Evolutionary conservation across 371 early-diverging fungal genomes (phyloP).

Genomic region (Choanephora cucurbitarum): DNA sequence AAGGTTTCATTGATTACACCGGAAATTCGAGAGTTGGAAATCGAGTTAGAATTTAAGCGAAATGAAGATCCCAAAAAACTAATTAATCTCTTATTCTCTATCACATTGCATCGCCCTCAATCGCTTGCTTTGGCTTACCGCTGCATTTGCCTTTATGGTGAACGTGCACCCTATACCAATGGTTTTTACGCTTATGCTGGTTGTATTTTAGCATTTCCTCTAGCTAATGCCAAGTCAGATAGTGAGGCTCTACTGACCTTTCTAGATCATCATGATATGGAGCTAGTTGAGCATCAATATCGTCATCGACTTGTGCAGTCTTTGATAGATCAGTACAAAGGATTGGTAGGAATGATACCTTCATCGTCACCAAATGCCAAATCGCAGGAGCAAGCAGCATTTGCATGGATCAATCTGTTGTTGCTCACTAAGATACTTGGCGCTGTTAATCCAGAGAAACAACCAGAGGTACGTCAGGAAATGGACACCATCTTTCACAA

Average conservation of each 20-base stretch:
- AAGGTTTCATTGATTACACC: slow-evolving; percentile 19
- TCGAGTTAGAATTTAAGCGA: slow-evolving; percentile 17
- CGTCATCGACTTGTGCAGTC: neutral
- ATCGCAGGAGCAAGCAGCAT: slow-evolving; percentile 12
- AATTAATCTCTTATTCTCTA: neutral
- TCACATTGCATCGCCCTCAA: neutral
- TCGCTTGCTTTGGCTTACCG: neutral
- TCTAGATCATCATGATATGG: neutral
- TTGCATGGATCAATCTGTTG: slow-evolving; percentile 40
- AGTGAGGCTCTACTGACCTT: neutral
- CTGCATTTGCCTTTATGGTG: neutral
- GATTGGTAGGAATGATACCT: neutral
- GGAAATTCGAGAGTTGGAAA: slow-evolving; percentile 28
- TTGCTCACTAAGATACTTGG: slow-evolving; percentile 29
- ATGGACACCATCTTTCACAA: neutral
- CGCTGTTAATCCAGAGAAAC: neutral
- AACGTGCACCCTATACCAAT: neutral
- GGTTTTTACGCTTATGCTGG: neutral
- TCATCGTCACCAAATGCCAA: neutral
- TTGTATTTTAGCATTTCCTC: neutral
- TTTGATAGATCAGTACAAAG: neutral
- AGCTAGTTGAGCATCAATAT: neutral
- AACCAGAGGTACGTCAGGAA: neutral
- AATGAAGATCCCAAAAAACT: neutral
- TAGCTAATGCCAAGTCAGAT: neutral